Evolutionary conservation across 768 basidiomycete species (phyloP), one percentile per base, ranked within the genome.

Genomic region (Suillus hirtellus): DNA sequence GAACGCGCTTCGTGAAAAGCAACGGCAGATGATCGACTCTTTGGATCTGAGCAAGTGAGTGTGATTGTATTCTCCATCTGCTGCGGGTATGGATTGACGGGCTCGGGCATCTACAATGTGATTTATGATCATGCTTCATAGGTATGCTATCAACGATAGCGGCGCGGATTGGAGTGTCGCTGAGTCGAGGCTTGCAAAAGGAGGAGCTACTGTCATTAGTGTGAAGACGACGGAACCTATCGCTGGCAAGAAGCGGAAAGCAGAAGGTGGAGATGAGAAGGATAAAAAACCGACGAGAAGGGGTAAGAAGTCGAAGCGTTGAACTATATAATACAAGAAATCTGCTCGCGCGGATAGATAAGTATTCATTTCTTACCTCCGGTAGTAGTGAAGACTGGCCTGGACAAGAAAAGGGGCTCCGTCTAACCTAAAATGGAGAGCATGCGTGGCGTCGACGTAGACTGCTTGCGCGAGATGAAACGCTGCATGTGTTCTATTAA

Each of bases 1-100:
- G 59, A 76, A 72, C 55, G 68, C 68, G 62, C 76, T 86, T 67
- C 74, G 78, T 37, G 89, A 90, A 77, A 85, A 89, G 74, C 95
- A 98, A 76, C 82, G 89, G 27, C 90, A 91, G 75, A 86, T 98
- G 82, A 88, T 99, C 56, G 88, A 93, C 67, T 85, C 92, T 24
- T 82, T 99, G 37, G 95, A 98, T 77, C 77, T 98, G 64, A 86
- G 82, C 77, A 89, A 90, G 95, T 98, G 72, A 84, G 93, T 82
- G 53, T 58, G 49, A 19, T 47, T 47, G 35, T 19, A 19, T 44
- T 40, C 42, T 24, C 38, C 52, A 24, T 46, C n/a, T 53, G 43
- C 58, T 60, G 15, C 53, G 27, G 63, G 31, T 53, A 17, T 63
- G 60, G 59, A 46, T 64, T 66, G 49, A 68, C 63, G 55, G 24